Base-by-base conservation (phyloP, 2,329 filamentous ascomycete genomes). In the Scytalidium lignicola region DNA sequence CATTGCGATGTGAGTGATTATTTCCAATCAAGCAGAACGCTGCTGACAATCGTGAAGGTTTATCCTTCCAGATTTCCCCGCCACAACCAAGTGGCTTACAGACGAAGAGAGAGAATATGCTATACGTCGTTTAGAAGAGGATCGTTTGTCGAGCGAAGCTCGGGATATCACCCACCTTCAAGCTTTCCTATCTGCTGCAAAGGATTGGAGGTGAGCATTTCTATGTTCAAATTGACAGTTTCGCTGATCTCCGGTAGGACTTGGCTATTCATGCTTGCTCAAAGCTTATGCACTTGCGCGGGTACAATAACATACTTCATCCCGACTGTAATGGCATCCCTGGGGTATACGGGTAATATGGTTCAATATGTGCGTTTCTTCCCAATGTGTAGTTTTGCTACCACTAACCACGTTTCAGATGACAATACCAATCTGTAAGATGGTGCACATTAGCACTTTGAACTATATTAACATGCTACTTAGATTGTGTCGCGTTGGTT, bases 21-120 rank as follows among this genome's bases (percentile, higher is more conserved):
- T 23, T 37, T 49, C 28, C 20, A 23, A 22, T 13, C 3, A 15
- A 12, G 20, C 20, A 12, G 20, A 18, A n/a, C 12, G 15, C 45
- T 19, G 15, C 45, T 47, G n/a, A 47, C 32, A n/a, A 13, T 20
- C 37, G n/a, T 32, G 65, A 67, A 1, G 68, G 5, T 51, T 51
- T 23, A 45, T 51, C 28, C 46, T 51, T 9, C 49, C 49, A 8
- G 49, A 51, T 44, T 51, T 44, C 22, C 49, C 49, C 5, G 21
- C 32, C 13, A 51, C 49, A 42, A 51, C 49, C 9, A 49, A 45
- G 22, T 51, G 44, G 43, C 49, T 51, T 40, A 47, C 41, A 23
- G 46, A 44, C 2, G 40, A 39, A 41, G 46, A 51, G 32, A 21
- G 46, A 8, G 44, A 39, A 17, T 40, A 46, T 26, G 48, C 48